Evolutionary conservation across 2,329 filamentous ascomycete genomes (phyloP), one percentile per base, ranked within the genome.

Genomic region (Exophiala oligosperma): DNA sequence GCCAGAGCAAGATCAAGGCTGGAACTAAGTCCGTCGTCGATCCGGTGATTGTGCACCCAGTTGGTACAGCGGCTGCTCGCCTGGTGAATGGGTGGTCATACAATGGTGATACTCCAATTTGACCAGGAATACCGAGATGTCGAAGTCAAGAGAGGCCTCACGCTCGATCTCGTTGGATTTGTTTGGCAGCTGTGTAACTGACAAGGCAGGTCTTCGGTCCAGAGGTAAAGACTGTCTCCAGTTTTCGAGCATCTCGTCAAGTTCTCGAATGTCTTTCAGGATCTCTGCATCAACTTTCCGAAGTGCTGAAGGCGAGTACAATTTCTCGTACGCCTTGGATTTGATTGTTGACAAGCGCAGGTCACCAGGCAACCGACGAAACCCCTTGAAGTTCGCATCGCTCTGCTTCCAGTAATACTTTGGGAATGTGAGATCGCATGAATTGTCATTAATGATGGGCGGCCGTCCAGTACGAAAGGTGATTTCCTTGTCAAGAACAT

Each of bases 71-170:
- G 71, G 3, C 79, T 78, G 32, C 79, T 84, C 0, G 82, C 81
- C 3, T 78, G 73, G 60, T 85, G 83, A 17, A 85, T 84, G 5
- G 77, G 77, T 77, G 1, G 78, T 77, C 68, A 84, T 74, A 43
- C 83, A 74, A 54, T 83, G 75, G 59, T 84, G 78, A 52, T 85
- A 85, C 50, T 84, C 81, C 3, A 85, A 68, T 14, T 81, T 76
- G 2, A 83, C 65, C 47, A 79, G 72, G 12, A 82, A 76, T 2
- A 73, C 70, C 4, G 78, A 73, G 74, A 83, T 81, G 50, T 70
- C 77, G 14, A 73, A 29, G 17, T 29, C 17, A 35, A 35, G 9
- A 35, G 6, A 9, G 32, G 6, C 32, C 6, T 35, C 32, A 35
- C 32, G 6, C 14, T 23, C 14, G 17, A 37, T 68, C n/a, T 73